phyloP scores from a whole-genome alignment of 345 rosid species.

The Hirschfeldia incana region DNA sequence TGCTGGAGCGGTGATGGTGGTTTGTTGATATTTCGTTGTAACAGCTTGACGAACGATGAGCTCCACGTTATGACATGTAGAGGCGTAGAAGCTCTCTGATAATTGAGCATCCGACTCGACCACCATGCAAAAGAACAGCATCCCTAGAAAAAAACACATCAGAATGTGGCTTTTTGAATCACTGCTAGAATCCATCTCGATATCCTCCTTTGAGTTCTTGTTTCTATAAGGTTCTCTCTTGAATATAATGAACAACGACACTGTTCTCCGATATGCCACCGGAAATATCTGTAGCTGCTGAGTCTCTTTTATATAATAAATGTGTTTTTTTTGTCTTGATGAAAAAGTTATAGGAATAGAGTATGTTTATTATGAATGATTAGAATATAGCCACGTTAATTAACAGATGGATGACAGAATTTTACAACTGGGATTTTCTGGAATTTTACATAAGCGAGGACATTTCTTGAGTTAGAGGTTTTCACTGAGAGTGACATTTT shows the following conservation, averaged over 20 bases:
- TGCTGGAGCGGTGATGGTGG: conserved; percentile 66
- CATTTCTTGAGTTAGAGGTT: conserved; percentile 33
- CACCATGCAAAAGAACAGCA: conserved; percentile 29
- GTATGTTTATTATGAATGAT: not conserved
- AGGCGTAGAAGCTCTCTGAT: conserved; percentile 53
- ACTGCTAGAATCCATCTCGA: not conserved
- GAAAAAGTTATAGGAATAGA: not conserved
- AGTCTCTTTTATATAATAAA: not conserved
- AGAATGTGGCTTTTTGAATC: conserved; percentile 3
- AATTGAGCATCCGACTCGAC: conserved; percentile 48
- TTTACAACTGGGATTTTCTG: conserved; percentile 27
- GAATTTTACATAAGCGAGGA: conserved; percentile 18
- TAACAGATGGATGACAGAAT: conserved; percentile 21
- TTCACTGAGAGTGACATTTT: conserved; percentile 38
- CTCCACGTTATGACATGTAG: conserved; percentile 66
- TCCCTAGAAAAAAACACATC: conserved; percentile 25
- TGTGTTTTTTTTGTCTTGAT: not conserved
- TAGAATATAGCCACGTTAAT: not conserved
- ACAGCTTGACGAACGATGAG: conserved; percentile 59
- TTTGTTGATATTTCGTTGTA: conserved; percentile 52
- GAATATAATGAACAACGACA: conserved; percentile 4
- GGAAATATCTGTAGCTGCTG: conserved; percentile 4
- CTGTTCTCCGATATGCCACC: conserved; percentile 21
- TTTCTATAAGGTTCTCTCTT: not conserved
- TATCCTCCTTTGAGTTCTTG: not conserved